These are phyloP conservation scores for Dendryphion nanum DNA, from an alignment of 2,329 filamentous ascomycete genomes.

Conservation along the genomic window DNA sequence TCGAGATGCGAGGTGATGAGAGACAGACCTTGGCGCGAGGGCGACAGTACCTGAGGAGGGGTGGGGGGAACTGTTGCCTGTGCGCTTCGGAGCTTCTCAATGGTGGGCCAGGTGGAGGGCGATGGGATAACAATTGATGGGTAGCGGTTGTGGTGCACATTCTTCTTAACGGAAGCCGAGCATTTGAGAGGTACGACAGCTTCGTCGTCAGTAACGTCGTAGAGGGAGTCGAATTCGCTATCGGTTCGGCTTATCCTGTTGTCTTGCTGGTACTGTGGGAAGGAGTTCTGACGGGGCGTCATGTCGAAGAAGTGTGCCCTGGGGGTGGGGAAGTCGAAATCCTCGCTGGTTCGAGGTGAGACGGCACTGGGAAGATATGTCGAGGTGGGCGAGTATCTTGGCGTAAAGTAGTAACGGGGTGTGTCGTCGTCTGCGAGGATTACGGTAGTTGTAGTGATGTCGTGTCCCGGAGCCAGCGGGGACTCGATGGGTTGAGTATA, in stretches of 20 bases:
- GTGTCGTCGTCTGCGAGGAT: slow-evolving; percentile 52
- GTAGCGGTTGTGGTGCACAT: slow-evolving; percentile 47
- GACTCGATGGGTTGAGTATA: slow-evolving; percentile 29
- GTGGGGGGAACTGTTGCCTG: slow-evolving; percentile 55
- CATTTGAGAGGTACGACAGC: slow-evolving; percentile 53
- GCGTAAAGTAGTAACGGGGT: slow-evolving; percentile 39
- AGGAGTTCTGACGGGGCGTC: slow-evolving; percentile 53
- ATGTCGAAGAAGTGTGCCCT: slow-evolving; percentile 61
- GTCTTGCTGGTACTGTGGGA: slow-evolving; percentile 50
- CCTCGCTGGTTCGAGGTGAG: slow-evolving; percentile 50
- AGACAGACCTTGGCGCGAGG: slow-evolving; percentile 72
- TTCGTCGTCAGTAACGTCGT: slow-evolving; percentile 81
- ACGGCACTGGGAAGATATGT: slow-evolving; percentile 29
- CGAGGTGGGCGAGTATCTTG: slow-evolving; percentile 32
- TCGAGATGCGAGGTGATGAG: slow-evolving; percentile 63
- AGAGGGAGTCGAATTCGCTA: slow-evolving; percentile 82
- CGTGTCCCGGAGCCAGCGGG: slow-evolving; percentile 58
- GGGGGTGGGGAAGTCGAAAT: slow-evolving; percentile 76
- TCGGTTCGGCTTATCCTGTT: slow-evolving; percentile 65
- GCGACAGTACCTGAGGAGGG: slow-evolving; percentile 60
- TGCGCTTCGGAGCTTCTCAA: slow-evolving; percentile 52
- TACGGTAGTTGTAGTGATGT: slow-evolving; percentile 57
- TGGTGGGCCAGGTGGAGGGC: slow-evolving; percentile 56
- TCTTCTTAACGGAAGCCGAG: slow-evolving; percentile 51
- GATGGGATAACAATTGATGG: slow-evolving; percentile 61